Conservation (phyloP, 768 basidiomycete genomes). For the Rhodotorula paludigena region DNA sequence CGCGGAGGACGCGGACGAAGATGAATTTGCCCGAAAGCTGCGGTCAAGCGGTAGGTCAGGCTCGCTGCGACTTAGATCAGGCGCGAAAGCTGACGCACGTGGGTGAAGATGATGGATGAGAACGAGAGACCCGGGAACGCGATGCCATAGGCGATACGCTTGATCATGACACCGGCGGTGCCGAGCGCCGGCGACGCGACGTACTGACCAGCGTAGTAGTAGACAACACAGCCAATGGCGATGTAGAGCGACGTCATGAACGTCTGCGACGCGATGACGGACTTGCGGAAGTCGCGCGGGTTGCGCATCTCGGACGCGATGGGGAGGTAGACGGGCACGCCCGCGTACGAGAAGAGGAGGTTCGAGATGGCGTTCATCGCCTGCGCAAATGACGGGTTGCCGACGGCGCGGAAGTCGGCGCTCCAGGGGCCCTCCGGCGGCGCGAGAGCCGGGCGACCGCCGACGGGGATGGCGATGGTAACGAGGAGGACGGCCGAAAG, state of each 20-base stretch:
- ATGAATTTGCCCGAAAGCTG: conserved; percentile 36
- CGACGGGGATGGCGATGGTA: conserved; percentile 40
- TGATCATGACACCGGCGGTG: conserved; percentile 42
- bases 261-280: conserved; percentile 35
- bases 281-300: conserved; percentile 45
- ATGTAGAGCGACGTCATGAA: conserved; percentile 34
- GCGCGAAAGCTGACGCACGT: no score
- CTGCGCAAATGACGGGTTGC: conserved; percentile 29
- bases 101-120: conserved; percentile 12
- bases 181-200: conserved; percentile 45
- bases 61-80: no score
- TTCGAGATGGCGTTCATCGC: conserved; percentile 47
- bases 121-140: conserved; percentile 39
- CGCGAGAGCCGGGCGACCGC: conserved; percentile 41
- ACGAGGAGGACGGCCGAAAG: conserved; percentile 38
- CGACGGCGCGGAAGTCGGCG: conserved; percentile 36
- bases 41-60: background rate
- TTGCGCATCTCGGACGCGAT: conserved; percentile 47
- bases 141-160: conserved; percentile 41
- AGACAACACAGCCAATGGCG: conserved; percentile 40
- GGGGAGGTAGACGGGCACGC: conserved; percentile 24
- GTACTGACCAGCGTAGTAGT: conserved; percentile 37
- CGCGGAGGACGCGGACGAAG: conserved; percentile 40
- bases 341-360: conserved; percentile 43
- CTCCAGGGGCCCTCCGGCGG: conserved; percentile 40